A percentile compares a stretch with the other conserved stretches of the same genome.
Evolutionary conservation across 83 land plant species (phyloP).

Genomic region (Isoetes engelmannii): DNA sequence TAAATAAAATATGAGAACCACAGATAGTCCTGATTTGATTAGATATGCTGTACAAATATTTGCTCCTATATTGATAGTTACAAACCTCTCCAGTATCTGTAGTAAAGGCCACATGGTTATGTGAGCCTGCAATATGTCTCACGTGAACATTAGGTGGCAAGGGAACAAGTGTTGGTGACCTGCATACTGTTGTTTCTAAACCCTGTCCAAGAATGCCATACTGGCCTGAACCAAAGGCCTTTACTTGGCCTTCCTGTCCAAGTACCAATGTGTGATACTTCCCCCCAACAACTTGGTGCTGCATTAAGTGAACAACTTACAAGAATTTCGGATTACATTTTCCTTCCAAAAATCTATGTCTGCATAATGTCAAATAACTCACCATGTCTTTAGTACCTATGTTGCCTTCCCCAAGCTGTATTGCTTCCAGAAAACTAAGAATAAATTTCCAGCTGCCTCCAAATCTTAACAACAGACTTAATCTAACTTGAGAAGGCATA

Average conservation of each 20-base stretch:
- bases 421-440: slow-evolving; percentile 57
- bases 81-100: slow-evolving; percentile 65
- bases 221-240: slow-evolving; percentile 61
- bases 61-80: slow-evolving; percentile 4
- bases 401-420: slow-evolving; percentile 44
- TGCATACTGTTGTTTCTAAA: slow-evolving; percentile 54
- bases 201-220: slow-evolving; percentile 86
- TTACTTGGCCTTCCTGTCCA: slow-evolving; percentile 42
- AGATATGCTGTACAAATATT: not conserved
- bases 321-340: not conserved
- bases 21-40: too few relatives aligned
- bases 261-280: slow-evolving; percentile 56
- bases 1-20: not conserved
- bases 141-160: slow-evolving; percentile 44
- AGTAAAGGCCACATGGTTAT: slow-evolving; percentile 72
- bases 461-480: slow-evolving; percentile 44
- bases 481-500: slow-evolving; percentile 27
- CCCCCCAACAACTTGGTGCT: slow-evolving; percentile 64
- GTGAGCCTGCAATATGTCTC: slow-evolving; percentile 56
- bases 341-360: not conserved
- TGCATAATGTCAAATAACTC: not conserved
- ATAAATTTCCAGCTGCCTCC: slow-evolving; percentile 63
- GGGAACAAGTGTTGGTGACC: slow-evolving; percentile 33
- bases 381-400: slow-evolving; percentile 57
- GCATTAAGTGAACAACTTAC: slow-evolving; percentile 16